Conservation (phyloP, 176 grass and related monocot genomes). For the Calamus simplicifolius region DNA sequence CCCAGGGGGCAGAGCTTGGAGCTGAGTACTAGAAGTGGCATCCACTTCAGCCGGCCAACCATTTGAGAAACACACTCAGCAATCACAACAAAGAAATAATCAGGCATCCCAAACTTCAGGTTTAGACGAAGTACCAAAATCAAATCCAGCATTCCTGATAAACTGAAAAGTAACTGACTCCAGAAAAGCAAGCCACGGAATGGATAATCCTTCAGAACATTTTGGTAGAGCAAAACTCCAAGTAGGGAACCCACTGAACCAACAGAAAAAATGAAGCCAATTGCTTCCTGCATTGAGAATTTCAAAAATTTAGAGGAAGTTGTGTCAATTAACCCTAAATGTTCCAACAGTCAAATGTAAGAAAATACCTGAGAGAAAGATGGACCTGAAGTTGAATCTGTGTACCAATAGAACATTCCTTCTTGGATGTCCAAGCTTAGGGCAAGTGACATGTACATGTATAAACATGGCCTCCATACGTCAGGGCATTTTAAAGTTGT, state of each 20-base stretch:
- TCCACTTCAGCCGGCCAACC: slow-evolving; percentile 49
- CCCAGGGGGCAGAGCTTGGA: slow-evolving; percentile 63
- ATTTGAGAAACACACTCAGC: slow-evolving; percentile 51
- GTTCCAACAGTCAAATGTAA: neutral
- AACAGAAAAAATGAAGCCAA: slow-evolving; percentile 60
- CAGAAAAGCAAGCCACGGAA: slow-evolving; percentile 68
- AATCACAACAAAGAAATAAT: slow-evolving; percentile 56
- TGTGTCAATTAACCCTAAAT: neutral
- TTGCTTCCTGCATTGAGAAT: slow-evolving; percentile 40
- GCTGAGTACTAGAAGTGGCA: slow-evolving; percentile 79
- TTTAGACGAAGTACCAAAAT: slow-evolving; percentile 53
- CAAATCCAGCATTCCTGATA: slow-evolving; percentile 76
- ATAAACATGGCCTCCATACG: slow-evolving; percentile 72
- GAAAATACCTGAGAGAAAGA: slow-evolving; percentile 71
- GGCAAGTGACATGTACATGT: slow-evolving; percentile 55
- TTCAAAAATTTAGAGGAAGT: neutral
- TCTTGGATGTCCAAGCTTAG: slow-evolving; percentile 78
- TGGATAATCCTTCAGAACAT: slow-evolving; percentile 40
- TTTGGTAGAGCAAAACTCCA: slow-evolving; percentile 72
- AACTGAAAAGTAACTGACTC: slow-evolving; percentile 51
- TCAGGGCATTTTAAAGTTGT: slow-evolving; percentile 48
- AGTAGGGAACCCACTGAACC: slow-evolving; percentile 77
- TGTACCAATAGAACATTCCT: slow-evolving; percentile 98
- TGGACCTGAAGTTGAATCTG: slow-evolving; percentile 39
- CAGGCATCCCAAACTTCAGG: slow-evolving; percentile 47